Evolutionary conservation across 2,329 filamentous ascomycete species (phyloP), one percentile per base, ranked within the genome.

Genomic region (Talaromyces funiculosus): DNA sequence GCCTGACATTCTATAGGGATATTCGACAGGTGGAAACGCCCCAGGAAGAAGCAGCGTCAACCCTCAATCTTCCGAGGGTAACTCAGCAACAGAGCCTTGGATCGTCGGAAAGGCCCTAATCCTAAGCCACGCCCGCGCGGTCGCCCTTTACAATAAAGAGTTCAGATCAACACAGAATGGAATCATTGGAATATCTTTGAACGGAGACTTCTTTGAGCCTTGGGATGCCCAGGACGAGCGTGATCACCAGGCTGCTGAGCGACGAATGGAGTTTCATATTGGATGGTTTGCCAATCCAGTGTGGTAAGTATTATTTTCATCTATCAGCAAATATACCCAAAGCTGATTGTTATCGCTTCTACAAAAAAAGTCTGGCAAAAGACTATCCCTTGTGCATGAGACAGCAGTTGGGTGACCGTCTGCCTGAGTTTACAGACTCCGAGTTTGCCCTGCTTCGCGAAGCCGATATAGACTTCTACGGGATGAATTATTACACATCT

Each of bases 271-370:
- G 20, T 70, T 70, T 31, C 67, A 68, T 55, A 65, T 70, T 43
- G 67, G 67, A 38, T 70, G 68, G 68, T 70, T 69, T 58, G 68
- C 60, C 31, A 66, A 70, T 53, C 68, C 68, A n/a, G 57, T 70
- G 24, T 69, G 42, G 42, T 45, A 24, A 20, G 42, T 24, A 4
- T 26, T 24, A 8, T 24, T 24, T 24, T 43, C 20, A 24, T 16
- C 22, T 26, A 43, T 43, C 20, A 16, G 12, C 3, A 2, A 24
- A 3, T 4, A 24, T n/a, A 22, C 20, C 3, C 22, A 16, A 24
- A 45, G 42, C 42, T 26, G 9, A 26, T 6, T 16, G 1, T 24
- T 45, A 24, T 43, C 12, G 20, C 40, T 20, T 24, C 20, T 16
- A 45, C 9, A 18, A 18, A 16, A 24, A 24, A 45, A 45, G 43